Percentiles rank a stretch among this genome's conserved stretches.
phyloP scores from a whole-genome alignment of 2,329 filamentous ascomycete genomes.

The Monosporascus sp. region DNA sequence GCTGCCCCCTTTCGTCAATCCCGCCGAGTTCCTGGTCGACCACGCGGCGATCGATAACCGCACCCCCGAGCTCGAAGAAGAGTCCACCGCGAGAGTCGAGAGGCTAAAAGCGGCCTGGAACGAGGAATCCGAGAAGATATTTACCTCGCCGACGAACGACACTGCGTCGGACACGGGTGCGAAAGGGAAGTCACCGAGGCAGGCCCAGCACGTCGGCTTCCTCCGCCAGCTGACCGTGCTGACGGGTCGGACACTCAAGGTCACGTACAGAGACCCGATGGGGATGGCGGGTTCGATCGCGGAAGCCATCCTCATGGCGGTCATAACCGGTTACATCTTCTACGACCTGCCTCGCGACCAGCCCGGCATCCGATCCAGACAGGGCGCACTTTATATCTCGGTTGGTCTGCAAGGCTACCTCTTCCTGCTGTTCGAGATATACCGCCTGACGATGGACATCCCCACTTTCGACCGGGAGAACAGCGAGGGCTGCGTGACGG shows the following conservation, averaged over 20 bases:
- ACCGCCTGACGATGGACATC: constrained; percentile 69
- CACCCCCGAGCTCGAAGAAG: constrained; percentile 57
- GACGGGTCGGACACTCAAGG: constrained; percentile 62
- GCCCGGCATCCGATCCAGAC: constrained; percentile 65
- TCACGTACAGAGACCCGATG: constrained; percentile 71
- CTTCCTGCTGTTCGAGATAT: constrained; percentile 70
- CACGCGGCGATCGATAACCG: constrained; percentile 69
- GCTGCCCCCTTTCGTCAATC: constrained; percentile 68
- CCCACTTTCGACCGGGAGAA: constrained; percentile 70
- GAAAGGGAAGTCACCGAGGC: constrained; percentile 9
- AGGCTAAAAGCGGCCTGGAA: constrained; percentile 56
- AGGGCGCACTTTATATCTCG: constrained; percentile 68
- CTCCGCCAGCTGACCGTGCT: constrained; percentile 59
- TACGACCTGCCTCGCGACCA: constrained; percentile 58
- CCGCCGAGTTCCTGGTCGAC: constrained; percentile 71
- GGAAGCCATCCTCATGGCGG: constrained; percentile 64
- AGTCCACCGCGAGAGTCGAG: constrained; percentile 55
- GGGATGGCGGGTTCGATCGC: constrained; percentile 66
- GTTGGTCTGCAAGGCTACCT: constrained; percentile 70
- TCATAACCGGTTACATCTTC: constrained; percentile 71
- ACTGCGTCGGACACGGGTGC: constrained; percentile 7
- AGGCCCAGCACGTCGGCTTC: constrained; percentile 48
- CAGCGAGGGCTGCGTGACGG: constrained; percentile 65
- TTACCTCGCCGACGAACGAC: constrained; percentile 15
- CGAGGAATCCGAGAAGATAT: constrained; percentile 27